Conservation (phyloP, 2,329 filamentous ascomycete genomes). For the Calonectria pseudoturangicola region DNA sequence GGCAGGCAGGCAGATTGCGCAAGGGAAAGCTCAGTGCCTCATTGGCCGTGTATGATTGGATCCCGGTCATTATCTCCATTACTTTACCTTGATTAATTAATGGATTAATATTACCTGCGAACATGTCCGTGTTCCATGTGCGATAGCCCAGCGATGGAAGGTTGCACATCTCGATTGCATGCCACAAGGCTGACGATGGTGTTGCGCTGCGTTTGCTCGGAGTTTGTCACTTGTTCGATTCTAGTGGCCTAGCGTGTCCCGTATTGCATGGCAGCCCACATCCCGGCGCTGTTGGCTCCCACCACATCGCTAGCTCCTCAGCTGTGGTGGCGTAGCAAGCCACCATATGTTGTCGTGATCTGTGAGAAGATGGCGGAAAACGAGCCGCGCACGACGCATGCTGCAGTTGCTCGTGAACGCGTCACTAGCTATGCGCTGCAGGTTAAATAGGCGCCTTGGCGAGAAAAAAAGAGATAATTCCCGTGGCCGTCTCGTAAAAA, state of each 20-base stretch:
- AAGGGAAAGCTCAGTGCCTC: neutral
- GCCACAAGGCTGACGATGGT: slow-evolving; percentile 19
- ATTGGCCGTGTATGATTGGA: no score
- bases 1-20: neutral
- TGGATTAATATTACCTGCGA: no score
- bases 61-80: no score
- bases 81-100: no score
- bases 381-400: neutral
- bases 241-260: neutral
- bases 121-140: no score
- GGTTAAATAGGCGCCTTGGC: no score
- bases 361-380: neutral
- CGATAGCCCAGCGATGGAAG: no score
- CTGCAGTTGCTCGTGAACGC: no score
- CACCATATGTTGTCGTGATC: neutral
- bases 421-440: no score
- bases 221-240: neutral
- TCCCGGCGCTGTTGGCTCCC: neutral
- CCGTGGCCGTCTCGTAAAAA: neutral
- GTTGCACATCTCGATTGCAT: neutral
- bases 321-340: neutral
- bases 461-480: neutral
- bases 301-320: neutral
- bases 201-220: neutral
- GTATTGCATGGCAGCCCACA: neutral